Evolutionary conservation across 2,329 filamentous ascomycete species (phyloP).

Genomic region (Colletotrichum phormii): DNA sequence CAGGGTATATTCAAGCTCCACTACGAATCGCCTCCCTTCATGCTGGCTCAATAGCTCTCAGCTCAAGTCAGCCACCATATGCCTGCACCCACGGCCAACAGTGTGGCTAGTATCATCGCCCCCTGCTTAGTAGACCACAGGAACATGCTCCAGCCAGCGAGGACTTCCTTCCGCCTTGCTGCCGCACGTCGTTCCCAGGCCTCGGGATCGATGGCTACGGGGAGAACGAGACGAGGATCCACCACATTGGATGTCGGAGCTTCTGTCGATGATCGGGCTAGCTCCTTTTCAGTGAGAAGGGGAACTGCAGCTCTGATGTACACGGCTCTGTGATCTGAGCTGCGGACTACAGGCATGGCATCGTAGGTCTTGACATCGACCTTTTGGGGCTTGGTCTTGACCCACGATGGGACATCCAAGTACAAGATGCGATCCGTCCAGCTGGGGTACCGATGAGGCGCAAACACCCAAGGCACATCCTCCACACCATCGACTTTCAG

Average conservation of each 20-base stretch:
- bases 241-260: conserved; percentile 12
- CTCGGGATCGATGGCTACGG: conserved; percentile 64
- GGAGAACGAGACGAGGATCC: conserved; percentile 59
- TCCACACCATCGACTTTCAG: conserved; percentile 38
- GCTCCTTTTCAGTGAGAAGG: conserved; percentile 57
- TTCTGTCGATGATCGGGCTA: conserved; percentile 48
- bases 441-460: conserved; percentile 84
- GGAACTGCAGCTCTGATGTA: conserved; percentile 77
- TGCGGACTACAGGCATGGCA: conserved; percentile 81
- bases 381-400: conserved; percentile 46
- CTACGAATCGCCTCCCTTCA: neutral
- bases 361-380: conserved; percentile 75
- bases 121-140: conserved; percentile 66
- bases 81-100: conserved; percentile 54
- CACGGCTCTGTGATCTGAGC: conserved; percentile 90
- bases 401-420: conserved; percentile 70
- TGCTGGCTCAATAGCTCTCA: neutral
- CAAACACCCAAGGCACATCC: conserved; percentile 75
- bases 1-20: neutral
- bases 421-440: conserved; percentile 96
- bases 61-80: conserved; percentile 55
- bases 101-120: conserved; percentile 56
- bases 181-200: conserved; percentile 64
- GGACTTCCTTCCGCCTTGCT: conserved; percentile 58
- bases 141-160: conserved; percentile 66